Evolutionary conservation across 495 filamentous ascomycete genomes (phyloP), one percentile per base, ranked within the genome.

Genomic region (Trypethelium eluteriae): DNA sequence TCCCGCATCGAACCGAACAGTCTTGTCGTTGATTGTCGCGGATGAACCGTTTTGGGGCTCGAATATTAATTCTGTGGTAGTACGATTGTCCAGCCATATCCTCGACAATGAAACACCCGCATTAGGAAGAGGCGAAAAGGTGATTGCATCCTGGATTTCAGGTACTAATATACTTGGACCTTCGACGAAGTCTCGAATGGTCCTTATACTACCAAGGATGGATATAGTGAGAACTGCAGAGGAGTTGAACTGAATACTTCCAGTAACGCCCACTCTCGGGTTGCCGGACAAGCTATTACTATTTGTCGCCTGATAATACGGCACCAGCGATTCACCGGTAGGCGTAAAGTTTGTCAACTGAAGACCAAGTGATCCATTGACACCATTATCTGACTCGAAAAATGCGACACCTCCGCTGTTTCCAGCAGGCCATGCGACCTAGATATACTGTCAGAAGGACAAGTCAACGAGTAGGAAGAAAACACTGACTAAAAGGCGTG

Each of bases 341-440:
- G 71, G 44, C 2, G 81, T 79, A 0, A 75, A 79, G 56, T 84
- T 83, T 53, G 79, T 73, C 34, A 88, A 72, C 49, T 76, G 70
- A 61, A 87, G 80, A 10, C 75, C 76, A 6, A 88, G 76, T 2
- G 79, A 78, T n/a, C 83, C 82, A 64, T 85, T 83, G 36, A 76
- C 68, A 35, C 81, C 81, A 68, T 81, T 83, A 41, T 78, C 69
- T 2, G 85, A 81, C 34, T 74, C 74, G 64, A 87, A 87, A 71
- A 79, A 86, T 2, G 80, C 71, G 6, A 78, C 78, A 38, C 81
- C 76, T 38, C 86, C 86, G 64, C 84, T 87, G 70, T 88, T 83
- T 11, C 86, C 86, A 10, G 85, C 83, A 9, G 86, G 84, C 86
- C 86, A 88, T 11, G 86, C 86, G 50, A 88, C 67, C 62, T 69